phyloP scores from a whole-genome alignment of 768 basidiomycete genomes.

The Mycena metata region DNA sequence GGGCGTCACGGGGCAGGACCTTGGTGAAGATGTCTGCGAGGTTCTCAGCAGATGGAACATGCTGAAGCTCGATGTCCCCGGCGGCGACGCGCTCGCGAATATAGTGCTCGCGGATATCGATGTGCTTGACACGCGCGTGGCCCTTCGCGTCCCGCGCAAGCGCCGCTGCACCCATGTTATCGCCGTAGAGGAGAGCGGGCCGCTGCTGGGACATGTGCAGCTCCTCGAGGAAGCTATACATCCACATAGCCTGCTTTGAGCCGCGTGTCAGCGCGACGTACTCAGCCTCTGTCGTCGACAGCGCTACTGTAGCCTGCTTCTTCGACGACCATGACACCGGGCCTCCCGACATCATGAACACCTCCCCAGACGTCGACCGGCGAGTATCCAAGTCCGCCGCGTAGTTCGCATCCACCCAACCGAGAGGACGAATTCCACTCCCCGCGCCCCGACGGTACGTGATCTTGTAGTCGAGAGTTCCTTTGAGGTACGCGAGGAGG shows the following conservation, averaged over 20 bases:
- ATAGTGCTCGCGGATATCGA: conserved; percentile 33
- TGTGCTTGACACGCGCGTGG: conserved; percentile 32
- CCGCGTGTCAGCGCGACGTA: conserved; percentile 45
- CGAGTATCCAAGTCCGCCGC: conserved; percentile 27
- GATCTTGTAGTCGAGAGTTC: conserved; percentile 39
- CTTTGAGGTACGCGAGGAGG: conserved; percentile 52
- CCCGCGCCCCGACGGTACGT: conserved; percentile 11
- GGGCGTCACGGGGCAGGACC: conserved; percentile 28
- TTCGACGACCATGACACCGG: too few species aligned
- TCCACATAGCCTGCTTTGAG: conserved; percentile 50
- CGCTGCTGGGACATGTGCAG: conserved; percentile 35
- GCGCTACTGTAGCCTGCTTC: too few species aligned
- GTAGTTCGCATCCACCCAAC: conserved; percentile 30
- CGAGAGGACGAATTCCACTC: conserved; percentile 16
- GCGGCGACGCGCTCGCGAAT: neutral
- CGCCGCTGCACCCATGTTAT: conserved; percentile 46
- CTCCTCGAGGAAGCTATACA: conserved; percentile 43
- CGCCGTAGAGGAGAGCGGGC: conserved; percentile 40
- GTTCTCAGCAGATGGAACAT: conserved; percentile 40
- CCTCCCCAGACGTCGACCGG: conserved; percentile 46
- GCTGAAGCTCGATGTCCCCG: conserved; percentile 18
- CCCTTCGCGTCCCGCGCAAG: conserved; percentile 18
- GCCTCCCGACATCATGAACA: too few species aligned
- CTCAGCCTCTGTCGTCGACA: neutral
- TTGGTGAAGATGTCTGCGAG: conserved; percentile 49